Evolutionary conservation across 805 yeast species (phyloP), one percentile per base, ranked within the genome.

Genomic region (Dipodascus geniculatus): DNA sequence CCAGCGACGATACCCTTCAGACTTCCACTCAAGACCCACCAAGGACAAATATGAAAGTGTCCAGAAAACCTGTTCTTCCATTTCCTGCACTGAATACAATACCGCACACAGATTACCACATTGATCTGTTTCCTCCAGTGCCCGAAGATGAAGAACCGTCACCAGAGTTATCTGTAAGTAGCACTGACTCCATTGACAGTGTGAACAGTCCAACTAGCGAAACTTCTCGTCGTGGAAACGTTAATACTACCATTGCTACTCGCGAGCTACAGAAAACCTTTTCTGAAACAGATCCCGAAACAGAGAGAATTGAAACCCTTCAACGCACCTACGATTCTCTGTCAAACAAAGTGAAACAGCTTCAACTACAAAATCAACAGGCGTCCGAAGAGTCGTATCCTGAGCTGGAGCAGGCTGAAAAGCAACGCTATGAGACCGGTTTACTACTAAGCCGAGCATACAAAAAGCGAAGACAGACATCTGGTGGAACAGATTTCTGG

Each of bases 401-500:
- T 11, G 51, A 57, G 28, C 51, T 56, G 9, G 52, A 56, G 11
- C 49, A 28, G 3, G 51, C 54, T n/a, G 61, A 58, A 22, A 57
- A 57, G 51, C 20, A 50, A 35, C 51, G 42, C 49, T 55, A 58
- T 28, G 60, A 58, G 38, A 51, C 53, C 38, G 61, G 61, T 1
- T 42, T 58, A 14, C 35, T 51, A 23, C 54, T 58, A 23, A 57
- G 58, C 14, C 49, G 60, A 16, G 58, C 56, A 19, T 54, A 48
- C 48, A 57, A 56, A 31, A 50, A 51, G 20, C 52, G 56, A 19
- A 38, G 58, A 20, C 57, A 58, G 23, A 23, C 35, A 20, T 48
- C 57, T 1, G 59, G 53, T 14, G 55, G 55, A 22, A 53, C 56
- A 20, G 58, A 51, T 19, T 55, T 55, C 38, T 57, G 59, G 59